Evolutionary conservation across 2,329 filamentous ascomycete species (phyloP), one percentile per base, ranked within the genome.

Genomic region (Botrytis squamosa): DNA sequence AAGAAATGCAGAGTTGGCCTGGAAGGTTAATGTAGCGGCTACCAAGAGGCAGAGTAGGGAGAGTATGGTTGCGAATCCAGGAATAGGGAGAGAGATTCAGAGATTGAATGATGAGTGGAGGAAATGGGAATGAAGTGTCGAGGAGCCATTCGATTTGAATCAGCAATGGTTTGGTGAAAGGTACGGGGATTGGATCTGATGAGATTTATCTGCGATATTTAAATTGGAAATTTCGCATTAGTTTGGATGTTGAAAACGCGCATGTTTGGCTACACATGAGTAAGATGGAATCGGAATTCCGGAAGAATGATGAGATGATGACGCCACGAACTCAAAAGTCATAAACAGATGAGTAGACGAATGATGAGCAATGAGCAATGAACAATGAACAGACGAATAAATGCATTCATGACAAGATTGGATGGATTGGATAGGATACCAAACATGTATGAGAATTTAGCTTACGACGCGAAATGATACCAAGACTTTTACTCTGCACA

Each of bases 91-190:
- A 60, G 85, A 88, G 76, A 79, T 88, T 77, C 82, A 84, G 77
- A 84, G 83, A 78, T 84, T 87, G 73, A 80, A 83, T 55, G 83
- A 84, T 73, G 85, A 86, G 75, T 89, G 87, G 88, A 84, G 82
- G 77, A 81, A 82, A 69, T 86, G 84, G 84, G 87, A 88, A 79
- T 87, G 80, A 75, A 33, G 22, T 44, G 63, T 60, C 5, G n/a
- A 12, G 20, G 25, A 22, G 18, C 8, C 1, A 40, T 20, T 65
- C 3, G 49, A 18, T 33, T 16, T 33, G 42, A 14, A 33, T n/a
- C 20, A n/a, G 42, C 7, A 20, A 49, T 52, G 6, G 60, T 5
- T 44, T 33, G 42, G 6, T 8, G 4, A 38, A 20, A 4, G 4
- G 18, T 9, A 71, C 2, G 1, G 20, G 18, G 12, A 5, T 33